Percentiles rank a stretch among this genome's conserved stretches.
Evolutionary conservation across 345 rosid genomes (phyloP).

Genomic region (Bruguiera parviflora): DNA sequence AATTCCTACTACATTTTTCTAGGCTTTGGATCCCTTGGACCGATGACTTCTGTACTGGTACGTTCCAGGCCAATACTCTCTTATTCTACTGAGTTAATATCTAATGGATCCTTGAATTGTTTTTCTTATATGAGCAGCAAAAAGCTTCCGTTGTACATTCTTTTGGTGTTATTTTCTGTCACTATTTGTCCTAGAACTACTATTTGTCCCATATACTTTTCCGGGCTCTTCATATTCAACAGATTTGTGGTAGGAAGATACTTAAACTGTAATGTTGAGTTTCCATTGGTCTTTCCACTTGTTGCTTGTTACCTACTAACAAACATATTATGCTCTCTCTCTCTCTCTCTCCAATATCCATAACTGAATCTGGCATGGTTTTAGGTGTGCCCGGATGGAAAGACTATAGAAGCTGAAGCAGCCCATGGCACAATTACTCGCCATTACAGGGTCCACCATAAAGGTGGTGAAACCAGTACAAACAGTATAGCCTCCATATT

Average conservation of each 20-base stretch:
- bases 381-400: conserved; percentile 98
- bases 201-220: no score
- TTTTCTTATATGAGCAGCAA: background rate
- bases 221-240: no score
- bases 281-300: no score
- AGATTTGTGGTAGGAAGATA: no score
- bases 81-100: background rate
- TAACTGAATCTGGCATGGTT: conserved; percentile 4
- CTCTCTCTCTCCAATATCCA: no score
- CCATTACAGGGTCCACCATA: conserved; percentile 92
- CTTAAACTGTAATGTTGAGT: no score
- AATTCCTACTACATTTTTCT: background rate
- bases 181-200: no score
- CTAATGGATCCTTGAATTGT: background rate
- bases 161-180: no score
- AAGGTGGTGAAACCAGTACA: conserved; percentile 98
- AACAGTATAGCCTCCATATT: conserved; percentile 97
- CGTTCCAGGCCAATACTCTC: conserved; percentile 5
- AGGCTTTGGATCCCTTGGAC: conserved; percentile 92
- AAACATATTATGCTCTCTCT: background rate
- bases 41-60: conserved; percentile 99
- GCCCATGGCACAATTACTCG: conserved; percentile 98
- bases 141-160: no score
- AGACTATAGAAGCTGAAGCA: conserved; percentile 97
- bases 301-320: no score